These are phyloP conservation scores for Diutina scorzettiae DNA, from an alignment of 1,139 yeast genomes.

Conservation along the genomic window DNA sequence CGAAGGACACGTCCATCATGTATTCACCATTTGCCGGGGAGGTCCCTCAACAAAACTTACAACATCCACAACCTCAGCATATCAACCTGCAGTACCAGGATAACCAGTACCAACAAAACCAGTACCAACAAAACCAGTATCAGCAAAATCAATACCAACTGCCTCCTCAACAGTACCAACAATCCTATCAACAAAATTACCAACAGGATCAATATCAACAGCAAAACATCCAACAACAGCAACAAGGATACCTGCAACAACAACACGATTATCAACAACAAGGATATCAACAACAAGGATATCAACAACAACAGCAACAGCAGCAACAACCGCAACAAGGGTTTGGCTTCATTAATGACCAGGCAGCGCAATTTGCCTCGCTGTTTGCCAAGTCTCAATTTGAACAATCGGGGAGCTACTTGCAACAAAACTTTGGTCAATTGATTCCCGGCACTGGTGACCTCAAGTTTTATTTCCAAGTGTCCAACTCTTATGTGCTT, in stretches of 20 bases:
- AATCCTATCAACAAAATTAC: conserved; percentile 10
- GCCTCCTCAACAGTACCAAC: conserved; percentile 4
- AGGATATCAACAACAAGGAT: neutral
- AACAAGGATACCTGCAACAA: conserved; percentile 8
- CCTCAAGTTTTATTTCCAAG: conserved; percentile 79
- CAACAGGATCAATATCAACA: conserved; percentile 6
- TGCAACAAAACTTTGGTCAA: conserved; percentile 57
- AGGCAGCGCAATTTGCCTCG: conserved; percentile 75
- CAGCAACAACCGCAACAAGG: conserved; percentile 1
- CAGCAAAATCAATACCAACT: conserved; percentile 7
- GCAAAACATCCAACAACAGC: conserved; percentile 8
- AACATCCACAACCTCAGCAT: conserved; percentile 6
- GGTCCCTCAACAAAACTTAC: neutral
- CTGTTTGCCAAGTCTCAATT: conserved; percentile 84
- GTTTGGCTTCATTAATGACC: conserved; percentile 52
- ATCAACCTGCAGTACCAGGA: conserved; percentile 14
- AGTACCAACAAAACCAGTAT: conserved; percentile 11
- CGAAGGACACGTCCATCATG: too few species aligned
- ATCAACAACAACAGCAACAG: neutral
- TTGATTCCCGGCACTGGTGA: conserved; percentile 41
- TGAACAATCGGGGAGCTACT: conserved; percentile 55
- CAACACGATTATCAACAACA: conserved; percentile 6
- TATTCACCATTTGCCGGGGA: conserved; percentile 4
- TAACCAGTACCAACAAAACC: conserved; percentile 15
- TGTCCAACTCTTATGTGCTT: conserved; percentile 77